Evolutionary conservation across 2,329 filamentous ascomycete species (phyloP), one percentile per base, ranked within the genome.

Genomic region (Periconia sp.): DNA sequence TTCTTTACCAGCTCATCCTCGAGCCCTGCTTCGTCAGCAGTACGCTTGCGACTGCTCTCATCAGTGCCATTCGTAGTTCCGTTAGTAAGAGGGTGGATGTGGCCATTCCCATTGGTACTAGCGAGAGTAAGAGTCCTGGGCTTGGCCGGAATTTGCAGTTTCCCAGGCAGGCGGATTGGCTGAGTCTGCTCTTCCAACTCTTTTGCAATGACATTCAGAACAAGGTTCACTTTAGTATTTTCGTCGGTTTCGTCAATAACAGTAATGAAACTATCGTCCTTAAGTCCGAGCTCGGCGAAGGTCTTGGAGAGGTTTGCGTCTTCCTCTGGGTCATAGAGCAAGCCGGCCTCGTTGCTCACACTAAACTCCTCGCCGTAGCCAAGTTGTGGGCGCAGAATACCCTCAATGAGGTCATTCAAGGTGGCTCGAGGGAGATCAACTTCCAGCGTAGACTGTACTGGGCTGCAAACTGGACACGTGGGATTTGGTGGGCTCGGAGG

Each of bases 281-380:
- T 81, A 57, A 96, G 82, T 9, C 86, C 88, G 7, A 96, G 78
- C 15, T 96, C 88, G 18, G 71, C 78, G 36, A 99, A 79, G 48
- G 87, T 91, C 74, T 90, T 95, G 1, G 77, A 70, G 1, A 97
- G 74, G 59, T 96, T 95, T 43, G 95, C 89, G 4, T 89, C 89
- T 60, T 95, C 83, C 42, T 97, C 94, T 0, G 86, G 82, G 59
- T 97, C 94, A 59, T 95, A 97, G 29, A 97, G 78, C n/a, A 92
- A 78, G 36, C 86, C 86, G 8, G 81, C 76, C 5, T 90, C 86
- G 43, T 82, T 90, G 61, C 81, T 87, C 44, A 97, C 75, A 3
- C 86, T 86, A 52, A 97, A 83, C 38, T 96, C 91, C 44, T 91
- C 85, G 4, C 85, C 83, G 62, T 94, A 96, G 3, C 86, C 86